Evolutionary conservation across 441 rosid genomes (phyloP), one percentile per base, ranked within the genome.

Genomic region (Aleurites moluccanus): DNA sequence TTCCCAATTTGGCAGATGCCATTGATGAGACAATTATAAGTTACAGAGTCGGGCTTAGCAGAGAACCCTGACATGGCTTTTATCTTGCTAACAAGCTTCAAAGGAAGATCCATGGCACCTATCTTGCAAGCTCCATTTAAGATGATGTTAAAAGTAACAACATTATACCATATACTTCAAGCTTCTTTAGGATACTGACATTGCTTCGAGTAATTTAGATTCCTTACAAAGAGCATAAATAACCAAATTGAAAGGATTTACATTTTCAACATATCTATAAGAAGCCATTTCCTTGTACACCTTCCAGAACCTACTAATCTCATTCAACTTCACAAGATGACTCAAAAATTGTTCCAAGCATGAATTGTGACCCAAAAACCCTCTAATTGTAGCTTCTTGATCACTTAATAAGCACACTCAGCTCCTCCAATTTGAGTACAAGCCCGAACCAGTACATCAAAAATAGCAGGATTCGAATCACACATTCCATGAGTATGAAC

Each of bases 341-440:
- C 90, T 94, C 71, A 93, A 76, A 7, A 79, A 38, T 94, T 88
- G 70, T 93, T 93, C 81, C 91, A 93, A 13, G 97, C 91, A 87
- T 82, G 91, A 84, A 63, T 83, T 82, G 57, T 89, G 86, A 69
- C 93, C 92, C 90, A 86, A 87, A 28, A 86, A 84, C 70, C 97
- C 91, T 70, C 81, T 76, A 33, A 52, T 53, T 76, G 88, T 84
- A 63, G 88, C 88, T 81, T 78, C 79, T 70, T 84, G 15, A 93
- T 78, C 40, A 93, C 78, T 57, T 82, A 82, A 78, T 86, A 49
- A 74, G 93, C 93, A 77, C 90, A 77, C 67, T 83, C 89, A 18
- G 84, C 75, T 71, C 82, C 73, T 60, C 82, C 79, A 70, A 88
- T 38, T 60, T 81, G 83, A 33, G 90, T 81, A 77, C 88, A 93